Conservation (phyloP, 2,329 filamentous ascomycete species). For the Mollisiaceae sp. region DNA sequence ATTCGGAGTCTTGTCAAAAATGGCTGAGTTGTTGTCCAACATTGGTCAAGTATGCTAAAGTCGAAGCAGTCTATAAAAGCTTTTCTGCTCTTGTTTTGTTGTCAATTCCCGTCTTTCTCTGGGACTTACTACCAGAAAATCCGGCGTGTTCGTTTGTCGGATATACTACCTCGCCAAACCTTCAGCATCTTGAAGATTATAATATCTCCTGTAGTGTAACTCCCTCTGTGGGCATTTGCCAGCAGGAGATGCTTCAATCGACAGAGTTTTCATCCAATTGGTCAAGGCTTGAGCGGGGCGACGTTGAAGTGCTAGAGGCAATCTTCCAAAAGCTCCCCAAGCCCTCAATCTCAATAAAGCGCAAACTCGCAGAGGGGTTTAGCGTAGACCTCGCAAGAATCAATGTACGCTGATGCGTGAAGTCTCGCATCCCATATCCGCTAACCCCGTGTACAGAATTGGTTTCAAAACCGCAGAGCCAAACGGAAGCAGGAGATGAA, state of each 20-base stretch:
- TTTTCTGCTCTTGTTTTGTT: slow-evolving; percentile 62
- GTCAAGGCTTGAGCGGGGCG: slow-evolving; percentile 57
- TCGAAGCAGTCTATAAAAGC: slow-evolving; percentile 66
- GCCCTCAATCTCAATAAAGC: slow-evolving; percentile 65
- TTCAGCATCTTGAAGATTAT: background rate
- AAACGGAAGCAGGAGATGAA: slow-evolving; percentile 60
- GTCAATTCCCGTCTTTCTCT: slow-evolving; percentile 63
- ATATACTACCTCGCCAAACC: slow-evolving; percentile 50
- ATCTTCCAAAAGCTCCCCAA: slow-evolving; percentile 69
- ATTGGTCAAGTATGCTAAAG: slow-evolving; percentile 63
- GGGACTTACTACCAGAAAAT: slow-evolving; percentile 63
- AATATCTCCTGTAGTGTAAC: background rate
- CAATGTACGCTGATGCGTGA: slow-evolving; percentile 59
- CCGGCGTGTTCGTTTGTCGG: slow-evolving; percentile 63
- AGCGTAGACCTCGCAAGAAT: slow-evolving; percentile 66
- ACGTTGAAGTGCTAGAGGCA: slow-evolving; percentile 62
- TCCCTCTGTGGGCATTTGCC: background rate
- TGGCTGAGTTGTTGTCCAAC: slow-evolving; percentile 59
- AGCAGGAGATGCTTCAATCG: background rate
- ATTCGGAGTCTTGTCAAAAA: slow-evolving; percentile 62
- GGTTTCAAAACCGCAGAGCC: slow-evolving; percentile 70
- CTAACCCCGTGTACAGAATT: slow-evolving; percentile 55
- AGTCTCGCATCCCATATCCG: slow-evolving; percentile 42
- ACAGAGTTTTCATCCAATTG: slow-evolving; percentile 28
- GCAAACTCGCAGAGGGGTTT: slow-evolving; percentile 64